Base-by-base conservation (phyloP, 345 rosid species). In the Raphanus raphanistrum region DNA sequence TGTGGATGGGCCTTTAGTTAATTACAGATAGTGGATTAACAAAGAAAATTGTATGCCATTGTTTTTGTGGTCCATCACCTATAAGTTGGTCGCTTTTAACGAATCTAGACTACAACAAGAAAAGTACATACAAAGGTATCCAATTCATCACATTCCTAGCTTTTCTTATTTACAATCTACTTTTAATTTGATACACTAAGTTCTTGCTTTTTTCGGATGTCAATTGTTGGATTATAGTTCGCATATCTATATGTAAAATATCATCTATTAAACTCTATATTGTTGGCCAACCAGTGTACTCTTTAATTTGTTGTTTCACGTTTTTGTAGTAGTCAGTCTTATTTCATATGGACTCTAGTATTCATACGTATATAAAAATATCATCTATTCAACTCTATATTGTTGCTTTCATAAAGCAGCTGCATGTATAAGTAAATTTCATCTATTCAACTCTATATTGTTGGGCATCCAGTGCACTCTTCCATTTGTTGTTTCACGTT, bases 21-120 rank as follows among this genome's bases (percentile, higher is more conserved):
- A 45, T 6, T 6, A n/a, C n/a, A n/a, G 50, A n/a, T 10, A 28
- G 25, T 25, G 9, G 27, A 33, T 36, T 52, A 58, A 58, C 65
- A 25, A 70, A 58, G 21, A 61, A 61, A 61, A 29, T 43, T 27
- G 17, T 8, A 43, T 27, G 36, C 25, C 6, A 26, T 27, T 67
- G 7, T 50, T 31, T 31, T 71, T 26, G 75, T 71, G 75, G 67
- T 71, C 75, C 55, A 35, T 57, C 31, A 9, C 28, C 62, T 31
- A 50, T 50, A 70, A 55, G 50, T 58, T 59, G 13, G 12, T 2
- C 17, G 9, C 12, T 59, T 58, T 27, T n/a, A 27, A 9, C 75
- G 75, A 59, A 59, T 38, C 57, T 41, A 60, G 41, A 27, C 54
- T 38, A 43, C 26, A 26, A 43, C 26, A 71, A 60, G 41, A 60